Evolutionary conservation across 1,284 basidiomycete species (phyloP).

Genomic region (Austroboletus niveus): DNA sequence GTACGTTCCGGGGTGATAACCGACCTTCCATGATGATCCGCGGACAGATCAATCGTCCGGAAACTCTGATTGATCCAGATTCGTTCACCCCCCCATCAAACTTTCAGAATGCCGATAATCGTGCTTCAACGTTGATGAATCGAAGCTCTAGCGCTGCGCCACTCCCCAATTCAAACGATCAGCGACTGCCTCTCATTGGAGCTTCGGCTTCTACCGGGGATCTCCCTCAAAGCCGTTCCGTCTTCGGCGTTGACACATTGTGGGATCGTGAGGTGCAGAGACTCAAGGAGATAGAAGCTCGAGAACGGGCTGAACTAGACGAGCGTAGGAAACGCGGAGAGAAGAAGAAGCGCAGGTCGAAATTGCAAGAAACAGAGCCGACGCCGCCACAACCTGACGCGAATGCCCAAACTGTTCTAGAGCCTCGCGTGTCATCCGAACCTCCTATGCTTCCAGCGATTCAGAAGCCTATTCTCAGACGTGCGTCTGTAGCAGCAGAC

Average conservation of each 20-base stretch:
- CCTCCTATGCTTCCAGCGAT: slow-evolving; percentile 60
- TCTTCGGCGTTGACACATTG: slow-evolving; percentile 80
- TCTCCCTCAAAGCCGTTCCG: slow-evolving; percentile 53
- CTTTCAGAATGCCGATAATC: slow-evolving; percentile 16
- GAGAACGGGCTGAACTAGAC: slow-evolving; percentile 54
- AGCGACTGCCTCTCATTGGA: slow-evolving; percentile 27
- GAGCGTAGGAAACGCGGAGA: slow-evolving; percentile 40
- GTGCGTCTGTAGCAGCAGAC: slow-evolving; percentile 40
- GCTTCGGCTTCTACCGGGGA: slow-evolving; percentile 31
- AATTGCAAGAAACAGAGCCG: slow-evolving; percentile 43
- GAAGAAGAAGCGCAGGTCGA: slow-evolving; percentile 44
- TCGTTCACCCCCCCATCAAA: slow-evolving; percentile 41
- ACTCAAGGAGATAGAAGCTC: slow-evolving; percentile 66
- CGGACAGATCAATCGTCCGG: slow-evolving; percentile 48
- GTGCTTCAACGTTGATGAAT: slow-evolving; percentile 39
- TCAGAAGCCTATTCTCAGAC: slow-evolving; percentile 42
- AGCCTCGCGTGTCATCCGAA: slow-evolving; percentile 38
- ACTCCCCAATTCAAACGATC: slow-evolving; percentile 54
- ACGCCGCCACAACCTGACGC: slow-evolving; percentile 8
- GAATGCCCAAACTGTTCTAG: slow-evolving; percentile 11
- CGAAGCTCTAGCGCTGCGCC: slow-evolving; percentile 56
- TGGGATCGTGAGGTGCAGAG: slow-evolving; percentile 80
- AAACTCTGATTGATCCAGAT: slow-evolving; percentile 71
- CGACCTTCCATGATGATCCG: slow-evolving; percentile 85
- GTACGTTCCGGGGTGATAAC: slow-evolving; percentile 72